These are phyloP conservation scores for Agrocybe pediades DNA, from an alignment of 768 basidiomycete species.

Conservation along the genomic window DNA sequence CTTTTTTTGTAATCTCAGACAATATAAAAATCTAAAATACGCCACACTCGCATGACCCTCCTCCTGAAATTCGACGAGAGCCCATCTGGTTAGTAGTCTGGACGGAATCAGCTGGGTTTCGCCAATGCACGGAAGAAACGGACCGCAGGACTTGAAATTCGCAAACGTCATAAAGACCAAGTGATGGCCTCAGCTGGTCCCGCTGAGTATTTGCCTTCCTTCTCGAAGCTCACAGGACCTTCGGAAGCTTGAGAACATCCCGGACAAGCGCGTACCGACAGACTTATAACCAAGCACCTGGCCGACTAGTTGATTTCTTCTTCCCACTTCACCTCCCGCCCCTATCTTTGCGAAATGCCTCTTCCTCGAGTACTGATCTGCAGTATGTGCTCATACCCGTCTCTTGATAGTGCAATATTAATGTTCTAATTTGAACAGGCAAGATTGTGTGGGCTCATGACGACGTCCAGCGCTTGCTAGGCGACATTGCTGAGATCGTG, in stretches of 20 bases:
- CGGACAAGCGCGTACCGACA: not conserved
- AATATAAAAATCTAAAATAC: too few relatives aligned
- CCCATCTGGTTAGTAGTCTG: not conserved
- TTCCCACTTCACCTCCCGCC: not conserved
- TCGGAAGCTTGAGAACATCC: not conserved
- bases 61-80: not conserved
- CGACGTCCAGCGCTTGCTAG: slow-evolving; percentile 66
- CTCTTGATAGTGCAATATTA: not conserved
- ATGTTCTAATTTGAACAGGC: slow-evolving; percentile 38
- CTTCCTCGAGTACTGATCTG: slow-evolving; percentile 39
- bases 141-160: not conserved
- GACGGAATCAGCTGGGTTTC: not conserved
- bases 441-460: slow-evolving; percentile 81
- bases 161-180: not conserved
- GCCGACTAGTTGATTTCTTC: not conserved
- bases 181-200: too few relatives aligned
- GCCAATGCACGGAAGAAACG: not conserved
- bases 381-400: slow-evolving; percentile 26
- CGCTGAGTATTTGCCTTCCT: too few relatives aligned
- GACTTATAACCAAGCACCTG: not conserved
- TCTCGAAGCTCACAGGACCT: not conserved
- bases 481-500: slow-evolving; percentile 70
- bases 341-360: not conserved
- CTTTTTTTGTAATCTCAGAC: slow-evolving; percentile 8
- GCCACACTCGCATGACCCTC: not conserved